phyloP scores from a whole-genome alignment of 345 rosid genomes.

The Citrus glauca region DNA sequence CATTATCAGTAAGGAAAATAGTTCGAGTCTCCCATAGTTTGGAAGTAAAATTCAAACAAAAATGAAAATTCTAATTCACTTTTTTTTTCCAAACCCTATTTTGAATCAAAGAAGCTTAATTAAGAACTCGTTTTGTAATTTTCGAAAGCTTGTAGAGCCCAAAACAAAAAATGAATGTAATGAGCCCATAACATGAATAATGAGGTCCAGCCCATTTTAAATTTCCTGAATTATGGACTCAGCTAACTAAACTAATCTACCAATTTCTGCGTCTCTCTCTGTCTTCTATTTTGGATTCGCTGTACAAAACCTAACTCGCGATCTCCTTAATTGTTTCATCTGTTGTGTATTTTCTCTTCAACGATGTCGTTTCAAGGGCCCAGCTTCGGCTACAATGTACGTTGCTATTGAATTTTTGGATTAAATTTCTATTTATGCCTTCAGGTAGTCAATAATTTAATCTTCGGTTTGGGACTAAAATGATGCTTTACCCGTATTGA shows the following conservation, averaged over 20 bases:
- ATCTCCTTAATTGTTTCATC: neutral
- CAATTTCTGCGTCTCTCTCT: neutral
- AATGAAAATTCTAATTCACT: no score
- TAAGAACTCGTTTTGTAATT: no score
- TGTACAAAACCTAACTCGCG: slow-evolving; percentile 8
- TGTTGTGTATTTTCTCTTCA: neutral
- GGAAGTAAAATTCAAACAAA: no score
- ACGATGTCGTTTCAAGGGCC: slow-evolving; percentile 46
- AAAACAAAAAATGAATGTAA: neutral
- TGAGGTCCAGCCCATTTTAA: neutral
- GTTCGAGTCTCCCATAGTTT: no score
- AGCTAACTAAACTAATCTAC: neutral
- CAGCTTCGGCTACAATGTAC: slow-evolving; percentile 28
- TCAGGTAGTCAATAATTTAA: neutral
- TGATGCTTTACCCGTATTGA: neutral
- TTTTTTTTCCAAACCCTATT: no score
- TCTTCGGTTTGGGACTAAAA: neutral
- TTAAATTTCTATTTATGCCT: neutral
- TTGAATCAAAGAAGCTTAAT: no score
- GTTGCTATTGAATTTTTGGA: neutral
- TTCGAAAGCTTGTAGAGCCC: neutral
- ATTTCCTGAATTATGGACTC: neutral
- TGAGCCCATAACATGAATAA: neutral
- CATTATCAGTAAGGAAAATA: no score
- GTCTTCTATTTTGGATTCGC: neutral